Evolutionary conservation across 352 stramenopile species (phyloP).

Genomic region (Aphanomyces astaci): DNA sequence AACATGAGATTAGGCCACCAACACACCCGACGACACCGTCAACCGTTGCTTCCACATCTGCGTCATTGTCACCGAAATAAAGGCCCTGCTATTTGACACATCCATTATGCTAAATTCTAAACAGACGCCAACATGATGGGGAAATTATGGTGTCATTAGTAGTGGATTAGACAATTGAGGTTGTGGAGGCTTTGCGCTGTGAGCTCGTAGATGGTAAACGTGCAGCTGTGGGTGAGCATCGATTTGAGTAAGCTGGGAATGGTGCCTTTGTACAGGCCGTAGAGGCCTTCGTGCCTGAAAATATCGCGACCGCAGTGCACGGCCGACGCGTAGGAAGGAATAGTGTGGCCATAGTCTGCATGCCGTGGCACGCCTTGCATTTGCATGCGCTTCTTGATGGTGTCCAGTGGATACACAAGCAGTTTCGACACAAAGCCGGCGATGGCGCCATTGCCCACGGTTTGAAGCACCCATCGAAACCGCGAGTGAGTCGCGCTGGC

Average conservation of each 20-base stretch:
- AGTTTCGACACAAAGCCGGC: constrained; percentile 88
- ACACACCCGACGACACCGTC: no score
- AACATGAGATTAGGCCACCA: background rate
- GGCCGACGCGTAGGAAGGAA: constrained; percentile 55
- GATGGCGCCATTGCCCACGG: constrained; percentile 72
- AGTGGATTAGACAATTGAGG: background rate
- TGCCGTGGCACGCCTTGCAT: constrained; percentile 65
- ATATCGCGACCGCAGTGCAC: constrained; percentile 56
- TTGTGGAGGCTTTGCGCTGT: constrained; percentile 36
- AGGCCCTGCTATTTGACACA: no score
- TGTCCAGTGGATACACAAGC: constrained; percentile 91
- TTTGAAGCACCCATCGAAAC: constrained; percentile 36
- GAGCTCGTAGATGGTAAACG: constrained; percentile 70
- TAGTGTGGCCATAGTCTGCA: constrained; percentile 45
- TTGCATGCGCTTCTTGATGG: constrained; percentile 94
- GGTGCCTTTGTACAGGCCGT: constrained; percentile 73
- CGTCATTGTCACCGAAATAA: no score
- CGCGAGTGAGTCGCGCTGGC: constrained; percentile 21
- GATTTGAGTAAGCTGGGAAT: constrained; percentile 72
- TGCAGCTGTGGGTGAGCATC: constrained; percentile 62
- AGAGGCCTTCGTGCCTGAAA: constrained; percentile 41
- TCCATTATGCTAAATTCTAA: no score
- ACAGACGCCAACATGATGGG: no score
- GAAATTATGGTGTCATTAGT: no score
- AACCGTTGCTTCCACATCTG: background rate